Evolutionary conservation across 1,139 yeast species (phyloP), one percentile per base, ranked within the genome.

Genomic region (Scheffersomyces segobiensis): DNA sequence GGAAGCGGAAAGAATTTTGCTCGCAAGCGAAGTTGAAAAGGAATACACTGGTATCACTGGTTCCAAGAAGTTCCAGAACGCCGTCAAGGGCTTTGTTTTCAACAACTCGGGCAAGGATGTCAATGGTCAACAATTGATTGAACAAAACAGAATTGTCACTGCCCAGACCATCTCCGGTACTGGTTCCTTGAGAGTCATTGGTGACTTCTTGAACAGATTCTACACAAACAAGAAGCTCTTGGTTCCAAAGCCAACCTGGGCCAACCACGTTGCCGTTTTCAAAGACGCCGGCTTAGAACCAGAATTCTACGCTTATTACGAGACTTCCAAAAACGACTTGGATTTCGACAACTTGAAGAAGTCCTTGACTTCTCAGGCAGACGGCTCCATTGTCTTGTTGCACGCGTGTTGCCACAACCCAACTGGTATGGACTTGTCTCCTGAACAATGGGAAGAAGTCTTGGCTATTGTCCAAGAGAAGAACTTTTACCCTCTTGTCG

Each of bases 321-420:
- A 87, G 68, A 80, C 80, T 63, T 66, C 76, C 61, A 76, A 80
- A 67, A 84, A 87, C 70, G 81, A 80, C 55, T 76, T 87, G 67
- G 84, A 85, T 65, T 78, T 83, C 59, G 85, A 78, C 22, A 82
- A 81, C 56, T 78, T 88, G 80, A 76, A 78, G 64, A 60, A 68
- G 55, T 77, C 83, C 47, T 70, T 81, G 56, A 60, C 71, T 46
- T 63, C 71, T 32, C 84, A 84, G 53, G 81, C 78, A 32, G 74
- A 79, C 20, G 88, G 85, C 42, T 81, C 89, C 19, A 84, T 91
- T 61, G 87, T 93, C 48, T 77, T 93, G 57, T 81, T 93, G 61
- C 98, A 93, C 76, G 97, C 97, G 5, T 93, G 98, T 71, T 96
- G 98, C 68, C 98, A 93, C 79, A 93, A 93, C 76, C 98, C 98